phyloP scores from a whole-genome alignment of 2,329 filamentous ascomycete species.

The Ophiostoma ulmi region DNA sequence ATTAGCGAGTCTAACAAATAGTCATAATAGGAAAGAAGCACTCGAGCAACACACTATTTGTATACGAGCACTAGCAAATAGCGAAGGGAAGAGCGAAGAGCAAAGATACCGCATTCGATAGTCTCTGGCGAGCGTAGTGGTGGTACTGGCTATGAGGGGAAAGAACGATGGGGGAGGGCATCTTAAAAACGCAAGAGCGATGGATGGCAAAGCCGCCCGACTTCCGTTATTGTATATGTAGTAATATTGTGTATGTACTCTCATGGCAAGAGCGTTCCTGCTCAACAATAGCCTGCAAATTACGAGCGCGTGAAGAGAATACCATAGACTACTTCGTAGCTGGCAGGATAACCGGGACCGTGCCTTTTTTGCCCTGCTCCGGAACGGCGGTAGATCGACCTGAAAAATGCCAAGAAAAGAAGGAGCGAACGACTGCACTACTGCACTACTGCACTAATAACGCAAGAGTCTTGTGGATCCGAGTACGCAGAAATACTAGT shows the following conservation, averaged over 20 bases:
- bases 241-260: neutral
- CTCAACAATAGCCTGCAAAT: neutral
- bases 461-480: neutral
- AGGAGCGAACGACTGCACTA: conserved; percentile 10
- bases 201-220: conserved; percentile 3
- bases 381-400: conserved; percentile 18
- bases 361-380: neutral
- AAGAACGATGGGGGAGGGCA: neutral
- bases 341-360: neutral
- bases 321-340: neutral
- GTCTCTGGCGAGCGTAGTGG: neutral
- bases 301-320: neutral
- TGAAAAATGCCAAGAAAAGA: conserved; percentile 5
- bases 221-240: neutral
- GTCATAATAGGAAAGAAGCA: neutral
- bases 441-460: conserved; percentile 3
- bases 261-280: neutral
- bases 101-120: neutral
- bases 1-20: neutral
- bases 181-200: neutral
- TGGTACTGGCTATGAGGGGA: conserved; percentile 6
- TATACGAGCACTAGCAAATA: neutral
- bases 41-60: neutral
- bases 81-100: neutral
- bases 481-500: neutral